Conservation (phyloP, 441 rosid genomes). For the Jatropha podagrica region DNA sequence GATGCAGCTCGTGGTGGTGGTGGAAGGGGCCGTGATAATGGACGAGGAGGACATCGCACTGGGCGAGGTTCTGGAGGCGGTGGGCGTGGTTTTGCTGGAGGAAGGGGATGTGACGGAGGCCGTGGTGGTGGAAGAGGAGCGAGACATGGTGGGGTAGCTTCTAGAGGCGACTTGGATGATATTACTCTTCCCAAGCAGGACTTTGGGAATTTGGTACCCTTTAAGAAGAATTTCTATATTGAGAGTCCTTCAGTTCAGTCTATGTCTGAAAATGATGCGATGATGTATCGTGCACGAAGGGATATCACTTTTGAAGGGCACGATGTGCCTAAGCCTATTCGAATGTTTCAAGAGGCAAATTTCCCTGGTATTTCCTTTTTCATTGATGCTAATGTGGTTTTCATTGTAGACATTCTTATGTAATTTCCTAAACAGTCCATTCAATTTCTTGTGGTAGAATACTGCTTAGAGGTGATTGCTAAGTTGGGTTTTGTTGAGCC, state of each 20-base stretch:
- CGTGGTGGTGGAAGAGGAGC: constrained; percentile 54
- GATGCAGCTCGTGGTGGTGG: constrained; percentile 25
- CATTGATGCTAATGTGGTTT: neutral
- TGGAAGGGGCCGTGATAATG: constrained; percentile 30
- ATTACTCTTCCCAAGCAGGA: constrained; percentile 73
- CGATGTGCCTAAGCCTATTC: constrained; percentile 83
- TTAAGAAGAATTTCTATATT: constrained; percentile 83
- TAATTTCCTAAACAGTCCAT: constrained; percentile 12
- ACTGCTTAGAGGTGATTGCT: constrained; percentile 81
- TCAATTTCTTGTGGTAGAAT: constrained; percentile 41
- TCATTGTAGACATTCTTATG: neutral
- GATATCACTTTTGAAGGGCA: constrained; percentile 85
- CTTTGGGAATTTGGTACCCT: constrained; percentile 77
- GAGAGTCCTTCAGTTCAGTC: constrained; percentile 65
- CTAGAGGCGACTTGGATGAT: constrained; percentile 60
- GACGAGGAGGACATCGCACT: constrained; percentile 27
- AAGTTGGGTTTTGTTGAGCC: constrained; percentile 94
- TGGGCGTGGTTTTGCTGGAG: constrained; percentile 32
- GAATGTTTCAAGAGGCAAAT: constrained; percentile 77
- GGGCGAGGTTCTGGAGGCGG: constrained; percentile 34
- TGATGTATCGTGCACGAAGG: constrained; percentile 51
- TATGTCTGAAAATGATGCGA: constrained; percentile 72
- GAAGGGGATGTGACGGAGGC: constrained; percentile 38
- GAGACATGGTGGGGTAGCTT: constrained; percentile 47
- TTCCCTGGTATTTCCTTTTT: constrained; percentile 62